phyloP scores from a whole-genome alignment of 106 monocot genomes.

The Amphibolis antarctica region DNA sequence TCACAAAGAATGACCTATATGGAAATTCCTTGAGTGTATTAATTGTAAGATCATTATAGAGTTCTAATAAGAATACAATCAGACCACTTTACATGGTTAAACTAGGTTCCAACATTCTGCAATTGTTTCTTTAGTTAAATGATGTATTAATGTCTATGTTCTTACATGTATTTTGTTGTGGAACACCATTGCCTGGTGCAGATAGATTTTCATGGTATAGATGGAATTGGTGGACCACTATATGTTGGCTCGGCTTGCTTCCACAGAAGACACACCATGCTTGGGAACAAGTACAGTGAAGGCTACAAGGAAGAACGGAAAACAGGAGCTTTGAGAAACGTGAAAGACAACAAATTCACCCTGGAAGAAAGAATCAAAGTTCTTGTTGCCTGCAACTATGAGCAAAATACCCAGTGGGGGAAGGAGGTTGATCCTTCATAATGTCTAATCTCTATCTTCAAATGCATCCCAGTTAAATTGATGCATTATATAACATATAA shows the following conservation, averaged over 20 bases:
- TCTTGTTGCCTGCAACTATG: slow-evolving; percentile 7
- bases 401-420: slow-evolving; percentile 11
- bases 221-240: neutral
- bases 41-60: too few relatives aligned
- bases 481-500: too few relatives aligned
- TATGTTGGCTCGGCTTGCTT: slow-evolving; percentile 16
- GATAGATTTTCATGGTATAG: neutral
- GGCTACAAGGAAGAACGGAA: neutral
- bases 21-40: slow-evolving; percentile 3
- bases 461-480: too few relatives aligned
- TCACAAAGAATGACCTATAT: slow-evolving; percentile 12
- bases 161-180: too few relatives aligned
- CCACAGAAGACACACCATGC: slow-evolving; percentile 1
- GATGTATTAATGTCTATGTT: too few relatives aligned
- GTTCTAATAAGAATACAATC: too few relatives aligned
- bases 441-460: too few relatives aligned
- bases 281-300: neutral
- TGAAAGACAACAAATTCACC: neutral
- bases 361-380: neutral
- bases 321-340: neutral
- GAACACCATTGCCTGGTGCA: too few relatives aligned
- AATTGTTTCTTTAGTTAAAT: too few relatives aligned
- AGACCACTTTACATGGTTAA: too few relatives aligned
- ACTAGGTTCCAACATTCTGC: too few relatives aligned
- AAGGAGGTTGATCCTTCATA: slow-evolving; percentile 6